Evolutionary conservation across 768 basidiomycete genomes (phyloP).

Genomic region (Mycena galericulata): DNA sequence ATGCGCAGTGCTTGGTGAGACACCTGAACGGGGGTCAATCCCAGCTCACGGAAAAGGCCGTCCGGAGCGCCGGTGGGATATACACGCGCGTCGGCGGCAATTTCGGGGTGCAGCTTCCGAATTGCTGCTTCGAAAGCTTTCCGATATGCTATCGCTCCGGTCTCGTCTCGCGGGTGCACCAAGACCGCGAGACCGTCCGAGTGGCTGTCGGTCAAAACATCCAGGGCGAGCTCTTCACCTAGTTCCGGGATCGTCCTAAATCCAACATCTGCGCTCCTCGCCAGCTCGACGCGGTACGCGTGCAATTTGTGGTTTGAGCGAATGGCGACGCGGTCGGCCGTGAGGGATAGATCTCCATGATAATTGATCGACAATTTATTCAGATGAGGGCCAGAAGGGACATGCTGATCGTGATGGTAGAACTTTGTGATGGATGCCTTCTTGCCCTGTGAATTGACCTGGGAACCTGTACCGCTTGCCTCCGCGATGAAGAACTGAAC

Average conservation of each 20-base stretch:
- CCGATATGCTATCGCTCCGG: not conserved
- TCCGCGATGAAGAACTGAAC: slow-evolving; percentile 19
- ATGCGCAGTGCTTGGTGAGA: not conserved
- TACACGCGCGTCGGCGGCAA: not conserved
- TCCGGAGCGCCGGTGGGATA: not conserved
- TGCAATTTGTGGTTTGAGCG: not conserved
- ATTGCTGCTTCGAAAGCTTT: not conserved
- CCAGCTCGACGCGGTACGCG: not conserved
- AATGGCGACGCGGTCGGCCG: not conserved
- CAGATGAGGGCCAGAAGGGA: not conserved
- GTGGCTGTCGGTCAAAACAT: not conserved
- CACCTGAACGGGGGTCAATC: not conserved
- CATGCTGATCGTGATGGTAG: not conserved
- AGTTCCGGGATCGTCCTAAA: slow-evolving; percentile 1
- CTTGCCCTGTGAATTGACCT: no score
- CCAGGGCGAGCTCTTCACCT: not conserved
- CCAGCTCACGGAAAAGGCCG: not conserved
- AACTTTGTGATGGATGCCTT: not conserved
- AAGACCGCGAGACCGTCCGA: not conserved
- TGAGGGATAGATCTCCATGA: not conserved
- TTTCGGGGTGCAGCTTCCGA: not conserved
- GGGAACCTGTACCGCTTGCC: no score
- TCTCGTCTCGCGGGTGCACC: not conserved
- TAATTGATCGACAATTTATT: not conserved
- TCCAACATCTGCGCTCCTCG: not conserved